A percentile compares a stretch with the other conserved stretches of the same genome.
Evolutionary conservation across 148 eudicot genomes (phyloP).

Genomic region (Rheum nobile): DNA sequence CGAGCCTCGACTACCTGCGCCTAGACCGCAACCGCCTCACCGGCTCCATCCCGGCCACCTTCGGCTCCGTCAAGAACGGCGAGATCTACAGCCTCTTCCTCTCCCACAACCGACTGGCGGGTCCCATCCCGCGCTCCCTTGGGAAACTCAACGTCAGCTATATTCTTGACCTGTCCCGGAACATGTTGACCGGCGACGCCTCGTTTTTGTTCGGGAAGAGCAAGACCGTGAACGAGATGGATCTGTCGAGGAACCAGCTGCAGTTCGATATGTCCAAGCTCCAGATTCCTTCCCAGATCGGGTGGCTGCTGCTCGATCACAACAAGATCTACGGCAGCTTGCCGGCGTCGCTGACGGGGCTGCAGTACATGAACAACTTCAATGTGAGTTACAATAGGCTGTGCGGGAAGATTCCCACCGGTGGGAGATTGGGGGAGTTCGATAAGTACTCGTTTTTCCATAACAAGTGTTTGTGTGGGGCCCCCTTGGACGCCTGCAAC

Average conservation of each 20-base stretch:
- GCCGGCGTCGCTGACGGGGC: slow-evolving; percentile 14
- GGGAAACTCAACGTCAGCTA: slow-evolving; percentile 6
- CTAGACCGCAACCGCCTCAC: slow-evolving; percentile 15
- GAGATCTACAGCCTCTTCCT: slow-evolving; percentile 4
- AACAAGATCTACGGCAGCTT: slow-evolving; percentile 34
- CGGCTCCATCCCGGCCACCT: slow-evolving; percentile 27
- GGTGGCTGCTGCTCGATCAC: slow-evolving; percentile 19
- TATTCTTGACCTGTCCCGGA: slow-evolving; percentile 14
- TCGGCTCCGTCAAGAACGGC: slow-evolving; percentile 12
- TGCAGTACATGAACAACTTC: slow-evolving; percentile 9
- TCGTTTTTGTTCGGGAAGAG: slow-evolving; percentile 28
- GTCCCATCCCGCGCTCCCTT: slow-evolving; percentile 23
- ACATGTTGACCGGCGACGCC: slow-evolving; percentile 29
- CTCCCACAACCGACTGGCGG: slow-evolving; percentile 25
- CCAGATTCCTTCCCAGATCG: slow-evolving; percentile 5
- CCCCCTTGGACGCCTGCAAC: slow-evolving; percentile 8
- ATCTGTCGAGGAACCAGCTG: slow-evolving; percentile 21
- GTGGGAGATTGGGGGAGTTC: slow-evolving; percentile 11
- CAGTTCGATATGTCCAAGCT: slow-evolving; percentile 25
- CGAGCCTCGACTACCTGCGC: background rate
- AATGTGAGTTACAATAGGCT: slow-evolving; percentile 37
- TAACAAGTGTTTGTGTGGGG: slow-evolving; percentile 14
- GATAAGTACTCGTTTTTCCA: slow-evolving; percentile 9
- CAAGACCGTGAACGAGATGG: background rate
- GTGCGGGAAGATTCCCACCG: slow-evolving; percentile 34